phyloP scores from a whole-genome alignment of 176 grass and related monocot species.

The Zizania latifolia region DNA sequence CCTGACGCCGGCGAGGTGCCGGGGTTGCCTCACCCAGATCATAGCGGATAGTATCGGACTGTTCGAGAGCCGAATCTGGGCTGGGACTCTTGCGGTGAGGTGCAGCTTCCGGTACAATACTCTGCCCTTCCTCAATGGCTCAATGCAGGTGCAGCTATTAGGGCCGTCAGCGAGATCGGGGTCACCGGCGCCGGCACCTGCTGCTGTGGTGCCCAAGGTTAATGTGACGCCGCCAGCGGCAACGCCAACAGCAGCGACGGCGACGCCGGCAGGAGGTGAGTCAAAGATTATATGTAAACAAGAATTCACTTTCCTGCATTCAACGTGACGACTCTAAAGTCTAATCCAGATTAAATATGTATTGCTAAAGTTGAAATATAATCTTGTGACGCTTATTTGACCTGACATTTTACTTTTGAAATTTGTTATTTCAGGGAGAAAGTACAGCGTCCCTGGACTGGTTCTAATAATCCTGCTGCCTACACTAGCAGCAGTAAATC shows the following conservation, averaged over 20 bases:
- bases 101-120: constrained; percentile 45
- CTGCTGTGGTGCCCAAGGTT: too few relatives aligned
- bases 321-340: too few relatives aligned
- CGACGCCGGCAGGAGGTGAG: background rate
- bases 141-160: background rate
- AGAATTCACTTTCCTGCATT: too few relatives aligned
- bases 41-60: background rate
- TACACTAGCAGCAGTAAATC: background rate
- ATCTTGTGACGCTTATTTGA: background rate
- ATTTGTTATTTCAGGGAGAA: constrained; percentile 2
- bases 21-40: constrained; percentile 22
- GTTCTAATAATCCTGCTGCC: constrained; percentile 8
- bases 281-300: too few relatives aligned
- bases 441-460: background rate
- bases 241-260: too few relatives aligned
- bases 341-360: too few relatives aligned
- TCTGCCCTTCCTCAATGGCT: constrained; percentile 11
- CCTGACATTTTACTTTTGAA: background rate
- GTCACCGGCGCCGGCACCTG: too few relatives aligned
- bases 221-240: background rate
- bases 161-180: background rate
- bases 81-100: constrained; percentile 13
- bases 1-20: constrained; percentile 13
- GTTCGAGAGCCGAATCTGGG: background rate
- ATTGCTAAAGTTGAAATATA: too few relatives aligned